phyloP scores from a whole-genome alignment of 805 yeast species.

The Saturnispora saitoi region DNA sequence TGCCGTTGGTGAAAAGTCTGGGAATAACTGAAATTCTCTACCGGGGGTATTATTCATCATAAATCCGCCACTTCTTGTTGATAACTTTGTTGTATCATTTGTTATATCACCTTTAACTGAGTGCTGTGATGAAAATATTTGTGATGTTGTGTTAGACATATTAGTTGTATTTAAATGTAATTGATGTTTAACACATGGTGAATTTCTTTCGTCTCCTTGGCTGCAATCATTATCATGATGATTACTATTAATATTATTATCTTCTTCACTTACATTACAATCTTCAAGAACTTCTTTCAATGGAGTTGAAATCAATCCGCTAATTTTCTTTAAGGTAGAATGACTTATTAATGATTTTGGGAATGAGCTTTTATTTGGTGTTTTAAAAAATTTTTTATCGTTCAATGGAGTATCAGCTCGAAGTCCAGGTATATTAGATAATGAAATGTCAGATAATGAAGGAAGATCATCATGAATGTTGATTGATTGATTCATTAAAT shows the following conservation, averaged over 20 bases:
- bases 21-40: neutral
- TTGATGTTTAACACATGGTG: constrained; percentile 6
- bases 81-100: constrained; percentile 1
- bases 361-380: constrained; percentile 5
- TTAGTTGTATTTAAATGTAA: constrained; percentile 5
- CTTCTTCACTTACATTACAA: neutral
- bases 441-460: constrained; percentile 3
- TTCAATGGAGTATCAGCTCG: constrained; percentile 3
- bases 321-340: constrained; percentile 6
- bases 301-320: constrained; percentile 5
- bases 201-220: neutral
- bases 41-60: neutral
- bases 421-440: neutral
- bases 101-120: constrained; percentile 1
- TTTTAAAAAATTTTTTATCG: constrained; percentile 1
- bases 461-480: constrained; percentile 4
- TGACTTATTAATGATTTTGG: neutral
- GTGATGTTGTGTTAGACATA: constrained; percentile 1
- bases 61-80: neutral
- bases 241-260: neutral
- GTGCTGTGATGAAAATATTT: constrained; percentile 6
- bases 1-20: constrained; percentile 2
- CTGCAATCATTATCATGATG: neutral
- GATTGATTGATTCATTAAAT: neutral
- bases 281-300: constrained; percentile 1